phyloP scores from a whole-genome alignment of 345 rosid species.

The Pseudoturritis turrita region DNA sequence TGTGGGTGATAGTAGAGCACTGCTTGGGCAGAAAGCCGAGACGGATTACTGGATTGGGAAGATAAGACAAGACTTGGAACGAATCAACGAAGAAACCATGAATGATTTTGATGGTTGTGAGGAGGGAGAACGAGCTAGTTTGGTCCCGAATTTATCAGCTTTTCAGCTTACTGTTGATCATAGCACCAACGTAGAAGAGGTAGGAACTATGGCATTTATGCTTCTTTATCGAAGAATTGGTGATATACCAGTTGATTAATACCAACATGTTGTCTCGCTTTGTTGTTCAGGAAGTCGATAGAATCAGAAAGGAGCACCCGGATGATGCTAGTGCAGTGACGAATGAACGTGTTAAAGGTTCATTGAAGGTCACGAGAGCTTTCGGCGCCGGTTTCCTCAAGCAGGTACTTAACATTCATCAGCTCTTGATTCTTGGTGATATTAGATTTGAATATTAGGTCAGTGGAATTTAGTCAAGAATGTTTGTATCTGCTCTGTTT shows the following conservation, averaged over 20 bases:
- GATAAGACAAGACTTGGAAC: slow-evolving; percentile 72
- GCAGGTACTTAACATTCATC: slow-evolving; percentile 46
- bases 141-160: slow-evolving; percentile 43
- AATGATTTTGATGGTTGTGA: slow-evolving; percentile 62
- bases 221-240: background rate
- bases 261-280: no score
- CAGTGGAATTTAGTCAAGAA: background rate
- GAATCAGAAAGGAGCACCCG: slow-evolving; percentile 74
- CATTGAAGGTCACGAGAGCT: slow-evolving; percentile 93
- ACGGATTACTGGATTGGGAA: slow-evolving; percentile 70
- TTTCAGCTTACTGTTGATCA: slow-evolving; percentile 84
- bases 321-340: slow-evolving; percentile 68
- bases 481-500: background rate
- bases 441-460: background rate
- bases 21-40: slow-evolving; percentile 69
- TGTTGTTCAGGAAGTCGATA: slow-evolving; percentile 70
- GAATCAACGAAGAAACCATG: slow-evolving; percentile 86
- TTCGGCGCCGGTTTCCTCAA: slow-evolving; percentile 98
- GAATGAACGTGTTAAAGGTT: slow-evolving; percentile 92
- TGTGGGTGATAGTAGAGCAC: slow-evolving; percentile 95
- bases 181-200: slow-evolving; percentile 87
- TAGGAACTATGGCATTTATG: slow-evolving; percentile 8
- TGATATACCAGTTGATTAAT: background rate
- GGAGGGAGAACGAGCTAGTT: slow-evolving; percentile 35
- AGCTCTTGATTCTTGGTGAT: background rate